Base-by-base conservation (phyloP, 805 yeast genomes). In the Spencermartinsiella europaea region DNA sequence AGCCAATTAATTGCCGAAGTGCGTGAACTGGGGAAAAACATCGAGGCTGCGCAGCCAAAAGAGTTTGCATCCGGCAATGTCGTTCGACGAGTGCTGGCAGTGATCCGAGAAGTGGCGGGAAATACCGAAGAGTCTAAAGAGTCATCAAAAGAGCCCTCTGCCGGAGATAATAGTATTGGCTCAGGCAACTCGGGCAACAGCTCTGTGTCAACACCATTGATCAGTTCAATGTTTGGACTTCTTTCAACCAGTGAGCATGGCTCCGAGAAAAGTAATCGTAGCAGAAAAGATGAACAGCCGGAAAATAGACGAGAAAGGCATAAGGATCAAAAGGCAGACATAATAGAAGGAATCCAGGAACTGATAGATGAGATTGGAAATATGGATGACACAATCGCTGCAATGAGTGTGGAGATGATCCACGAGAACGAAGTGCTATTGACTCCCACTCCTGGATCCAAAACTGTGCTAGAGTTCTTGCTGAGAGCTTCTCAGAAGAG, bases 381-480 rank as follows among this genome's bases (percentile, higher is more conserved):
- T 57, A 85, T 86, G 38, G 90, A 88, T 60, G 98, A 91, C 57
- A 91, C 91, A 47, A 82, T 93, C 35, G 95, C 89, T 65, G 78
- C 82, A 49, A 86, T 89, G 81, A 84, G 96, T 15, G 84, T 83
- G 33, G 99, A 93, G 61, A 74, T 93, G 70, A 88, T 93, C 61
- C 98, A 91, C 66, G 97, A 93, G 59, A 85, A 89, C 51, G 75
- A 71, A 44, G 62, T 67, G 38, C 61, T 77, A 22, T 70, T 88
- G 44, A 87, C 97, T 0, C 96, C 98, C n/a, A 89, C 98, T 0
- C 97, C 98, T 4, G 87, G 82, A 36, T 87, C 96, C 0, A 79
- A 80, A 50, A 91, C 98, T 0, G 96, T 93, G 8, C 69, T 88
- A 47, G 88, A 88, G 57, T 93, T 93, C 58, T 70, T 93, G 49